Conservation (phyloP, 768 basidiomycete species). For the Lactifluus volemus region DNA sequence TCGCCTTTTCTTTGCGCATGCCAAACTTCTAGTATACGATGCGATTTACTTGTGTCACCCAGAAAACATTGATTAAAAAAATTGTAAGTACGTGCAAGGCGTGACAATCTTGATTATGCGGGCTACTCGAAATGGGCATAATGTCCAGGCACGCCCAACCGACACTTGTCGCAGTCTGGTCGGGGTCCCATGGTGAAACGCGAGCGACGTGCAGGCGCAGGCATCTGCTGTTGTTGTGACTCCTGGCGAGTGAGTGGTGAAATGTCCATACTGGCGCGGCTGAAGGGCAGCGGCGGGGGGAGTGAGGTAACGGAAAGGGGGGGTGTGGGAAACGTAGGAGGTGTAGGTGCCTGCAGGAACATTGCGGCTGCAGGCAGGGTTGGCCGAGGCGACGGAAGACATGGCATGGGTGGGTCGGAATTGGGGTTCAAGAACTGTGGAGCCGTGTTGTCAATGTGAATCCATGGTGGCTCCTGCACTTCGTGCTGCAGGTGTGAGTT, state of each 20-base stretch:
- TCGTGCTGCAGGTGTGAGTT: constrained; percentile 13
- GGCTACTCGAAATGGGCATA: constrained; percentile 55
- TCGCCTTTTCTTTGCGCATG: too few species aligned
- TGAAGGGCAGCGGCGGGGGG: constrained; percentile 2
- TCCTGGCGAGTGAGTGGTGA: not conserved
- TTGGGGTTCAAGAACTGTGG: constrained; percentile 14
- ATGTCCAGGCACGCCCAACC: constrained; percentile 58
- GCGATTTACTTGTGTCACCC: not conserved
- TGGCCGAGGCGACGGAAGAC: not conserved
- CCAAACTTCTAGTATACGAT: not conserved
- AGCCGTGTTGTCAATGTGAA: constrained; percentile 24
- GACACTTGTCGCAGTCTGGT: constrained; percentile 59
- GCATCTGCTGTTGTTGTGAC: constrained; percentile 15
- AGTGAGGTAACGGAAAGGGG: not conserved
- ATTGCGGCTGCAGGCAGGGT: not conserved
- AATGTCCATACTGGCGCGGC: constrained; percentile 19
- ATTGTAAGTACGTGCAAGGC: not conserved
- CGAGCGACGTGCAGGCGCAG: constrained; percentile 30
- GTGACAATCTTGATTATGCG: not conserved
- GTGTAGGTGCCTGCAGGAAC: constrained; percentile 1
- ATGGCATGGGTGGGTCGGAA: not conserved
- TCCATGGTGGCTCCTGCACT: constrained; percentile 9
- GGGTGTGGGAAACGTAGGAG: not conserved
- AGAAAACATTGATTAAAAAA: not conserved
- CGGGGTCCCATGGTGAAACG: constrained; percentile 66